Evolutionary conservation across 2,329 filamentous ascomycete genomes (phyloP), one percentile per base, ranked within the genome.

Genomic region (Esteya vermicola): DNA sequence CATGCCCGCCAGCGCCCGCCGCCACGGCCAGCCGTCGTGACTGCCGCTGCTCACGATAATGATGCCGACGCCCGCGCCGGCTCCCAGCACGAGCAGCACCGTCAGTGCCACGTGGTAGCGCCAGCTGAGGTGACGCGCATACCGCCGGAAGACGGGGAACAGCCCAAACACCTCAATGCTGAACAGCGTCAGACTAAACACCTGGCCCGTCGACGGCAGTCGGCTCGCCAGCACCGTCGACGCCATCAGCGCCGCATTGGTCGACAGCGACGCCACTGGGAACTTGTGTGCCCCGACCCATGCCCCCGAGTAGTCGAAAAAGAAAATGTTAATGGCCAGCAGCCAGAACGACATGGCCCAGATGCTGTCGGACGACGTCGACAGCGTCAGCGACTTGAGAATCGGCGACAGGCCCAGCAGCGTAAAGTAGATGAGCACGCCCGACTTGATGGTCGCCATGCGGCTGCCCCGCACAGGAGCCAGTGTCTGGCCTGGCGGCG

Each of bases 331-430:
- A 61, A 95, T 89, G 52, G 83, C 75, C 46, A 98, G 75, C 33
- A 98, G 70, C 78, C 86, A 91, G 53, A 85, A 88, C 38, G 85
- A 91, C 66, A 98, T 82, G 43, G 91, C 85, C 91, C 91, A 98
- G 56, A 98, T 98, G 33, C 82, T 91, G 67, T 98, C 91, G 41
- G 76, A 82, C 8, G 85, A 89, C 5, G 89, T 96, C 6, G 88
- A 95, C 38, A 74, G 75, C 1, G 91, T 98, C n/a, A 98, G 72
- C 2, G 88, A 95, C 58, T 95, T 95, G 45, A 98, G 75, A 47
- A 98, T 96, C 0, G 91, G 91, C 32, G 85, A 93, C 4, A 98
- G 71, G 10, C 89, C 91, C 4, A 96, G 75, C 13, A 98, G 70
- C 4, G 86, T 88, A 50, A 82, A 93, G 62, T 93, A 95, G 52